phyloP scores from a whole-genome alignment of 345 rosid genomes.

The Aurinia saxatilis region DNA sequence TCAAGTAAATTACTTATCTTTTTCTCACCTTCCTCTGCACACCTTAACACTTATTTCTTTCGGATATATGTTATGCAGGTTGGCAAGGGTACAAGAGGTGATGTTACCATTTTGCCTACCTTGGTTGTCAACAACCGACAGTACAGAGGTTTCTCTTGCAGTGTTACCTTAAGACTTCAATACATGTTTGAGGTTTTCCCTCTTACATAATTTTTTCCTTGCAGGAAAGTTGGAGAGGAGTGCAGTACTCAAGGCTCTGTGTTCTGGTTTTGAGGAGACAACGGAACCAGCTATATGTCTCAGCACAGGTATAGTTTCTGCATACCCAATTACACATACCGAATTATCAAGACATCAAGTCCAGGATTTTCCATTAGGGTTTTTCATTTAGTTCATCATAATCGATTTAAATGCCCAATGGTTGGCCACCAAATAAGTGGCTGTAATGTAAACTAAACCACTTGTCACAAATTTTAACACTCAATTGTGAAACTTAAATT shows the following conservation, averaged over 20 bases:
- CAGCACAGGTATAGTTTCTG: constrained; percentile 46
- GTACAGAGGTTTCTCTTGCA: constrained; percentile 63
- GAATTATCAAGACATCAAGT: too few relatives aligned
- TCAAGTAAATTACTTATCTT: too few relatives aligned
- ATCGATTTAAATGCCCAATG: background rate
- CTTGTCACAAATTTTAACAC: background rate
- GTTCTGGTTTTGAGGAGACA: constrained; percentile 96
- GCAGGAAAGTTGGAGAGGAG: constrained; percentile 89
- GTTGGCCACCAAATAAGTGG: background rate
- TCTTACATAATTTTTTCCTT: constrained; percentile 15
- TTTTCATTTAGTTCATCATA: too few relatives aligned
- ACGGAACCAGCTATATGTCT: constrained; percentile 94
- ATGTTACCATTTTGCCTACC: constrained; percentile 98
- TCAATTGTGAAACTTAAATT: background rate
- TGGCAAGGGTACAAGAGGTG: constrained; percentile 98
- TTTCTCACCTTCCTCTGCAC: too few relatives aligned
- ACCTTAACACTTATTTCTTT: background rate
- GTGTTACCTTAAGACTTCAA: background rate
- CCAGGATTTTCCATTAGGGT: too few relatives aligned
- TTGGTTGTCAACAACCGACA: constrained; percentile 93
- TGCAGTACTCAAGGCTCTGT: constrained; percentile 90
- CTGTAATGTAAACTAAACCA: background rate
- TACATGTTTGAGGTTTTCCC: background rate
- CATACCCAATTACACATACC: too few relatives aligned
- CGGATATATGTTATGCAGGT: constrained; percentile 38